A percentile compares a stretch with the other conserved stretches of the same genome.
These are phyloP conservation scores for Neofusicoccum umdonicola DNA, from an alignment of 2,329 filamentous ascomycete genomes.

Conservation along the genomic window DNA sequence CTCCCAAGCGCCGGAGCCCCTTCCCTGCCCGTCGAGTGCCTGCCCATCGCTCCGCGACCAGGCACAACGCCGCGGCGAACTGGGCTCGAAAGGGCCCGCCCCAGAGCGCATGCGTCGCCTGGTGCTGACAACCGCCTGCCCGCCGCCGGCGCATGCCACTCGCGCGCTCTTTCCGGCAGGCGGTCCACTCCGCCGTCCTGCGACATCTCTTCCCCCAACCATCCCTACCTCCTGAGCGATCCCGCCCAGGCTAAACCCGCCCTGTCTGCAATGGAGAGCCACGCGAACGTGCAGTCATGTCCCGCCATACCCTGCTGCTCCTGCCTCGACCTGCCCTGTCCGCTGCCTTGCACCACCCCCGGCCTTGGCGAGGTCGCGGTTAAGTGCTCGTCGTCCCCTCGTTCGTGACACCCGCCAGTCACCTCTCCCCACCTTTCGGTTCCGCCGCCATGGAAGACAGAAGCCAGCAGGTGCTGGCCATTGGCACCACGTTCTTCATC, in stretches of 20 bases:
- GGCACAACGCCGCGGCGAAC: background rate
- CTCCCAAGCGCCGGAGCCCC: background rate
- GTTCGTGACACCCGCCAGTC: background rate
- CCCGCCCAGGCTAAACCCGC: slow-evolving; percentile 1
- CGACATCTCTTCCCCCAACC: background rate
- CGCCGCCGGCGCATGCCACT: background rate
- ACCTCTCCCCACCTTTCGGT: background rate
- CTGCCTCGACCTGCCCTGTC: background rate
- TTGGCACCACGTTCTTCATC: slow-evolving; percentile 38
- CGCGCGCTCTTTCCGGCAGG: background rate
- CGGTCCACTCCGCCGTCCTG: slow-evolving; percentile 4
- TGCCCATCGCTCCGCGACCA: background rate
- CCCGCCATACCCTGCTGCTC: background rate
- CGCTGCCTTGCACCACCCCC: background rate
- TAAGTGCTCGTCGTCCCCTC: slow-evolving; percentile 7
- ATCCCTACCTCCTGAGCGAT: slow-evolving; percentile 9
- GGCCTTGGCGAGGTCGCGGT: slow-evolving; percentile 6
- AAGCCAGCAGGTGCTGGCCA: slow-evolving; percentile 26
- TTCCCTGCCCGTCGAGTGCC: background rate
- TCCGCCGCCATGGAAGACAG: slow-evolving; percentile 22
- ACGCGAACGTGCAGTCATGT: background rate
- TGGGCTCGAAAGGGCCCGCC: background rate
- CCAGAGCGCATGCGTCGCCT: background rate
- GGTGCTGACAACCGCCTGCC: background rate
- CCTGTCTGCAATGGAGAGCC: background rate